Base-by-base conservation (phyloP, 2,329 filamentous ascomycete species). In the Thielaviopsis euricoi region DNA sequence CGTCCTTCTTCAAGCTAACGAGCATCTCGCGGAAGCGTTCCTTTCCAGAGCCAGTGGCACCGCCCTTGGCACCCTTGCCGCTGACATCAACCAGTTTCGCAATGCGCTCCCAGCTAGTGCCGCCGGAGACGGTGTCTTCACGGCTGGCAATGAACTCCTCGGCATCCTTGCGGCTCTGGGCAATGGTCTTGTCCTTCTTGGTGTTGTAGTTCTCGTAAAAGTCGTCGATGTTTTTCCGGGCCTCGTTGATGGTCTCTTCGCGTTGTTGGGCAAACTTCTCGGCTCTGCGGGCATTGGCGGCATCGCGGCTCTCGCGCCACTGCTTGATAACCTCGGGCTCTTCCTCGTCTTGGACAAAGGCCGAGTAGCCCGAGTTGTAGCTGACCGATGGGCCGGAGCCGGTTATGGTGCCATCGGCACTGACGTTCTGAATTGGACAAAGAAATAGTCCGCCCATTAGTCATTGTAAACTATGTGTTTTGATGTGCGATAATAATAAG, bases 151-250 rank as follows among this genome's bases (percentile, higher is more conserved):
- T 74, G 71, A 97, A 98, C 68, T 95, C 83, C 67, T 97, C 91
- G 6, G 91, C 93, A 65, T 98, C 93, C 70, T 87, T 86, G 66
- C 85, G 82, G 58, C 91, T 93, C 75, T 95, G 88, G 22, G 85
- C 78, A 64, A 96, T 85, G 60, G 81, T 82, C 79, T 97, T 97
- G 70, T 98, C 93, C 71, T 93, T 91, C 76, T 96, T 95, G 71
- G 86, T 84, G 76, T 97, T 97, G 77, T 98, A 98, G 73, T 95
- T 96, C 68, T 96, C 90, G 77, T 98, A 98, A 74, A 97, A 98
- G 70, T 96, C 93, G 70, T 98, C 93, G 63, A 98, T 95, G 70
- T 94, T 93, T 69, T 90, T 81, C 68, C 89, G 89, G 12, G 93
- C 93, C 65, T 93, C 89, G 69, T 88, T 83, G 68, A 96, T 75